Percentiles rank a stretch among this genome's conserved stretches.
Evolutionary conservation across 345 rosid species (phyloP).

Genomic region (thale cress (Arabidopsis thaliana)): DNA sequence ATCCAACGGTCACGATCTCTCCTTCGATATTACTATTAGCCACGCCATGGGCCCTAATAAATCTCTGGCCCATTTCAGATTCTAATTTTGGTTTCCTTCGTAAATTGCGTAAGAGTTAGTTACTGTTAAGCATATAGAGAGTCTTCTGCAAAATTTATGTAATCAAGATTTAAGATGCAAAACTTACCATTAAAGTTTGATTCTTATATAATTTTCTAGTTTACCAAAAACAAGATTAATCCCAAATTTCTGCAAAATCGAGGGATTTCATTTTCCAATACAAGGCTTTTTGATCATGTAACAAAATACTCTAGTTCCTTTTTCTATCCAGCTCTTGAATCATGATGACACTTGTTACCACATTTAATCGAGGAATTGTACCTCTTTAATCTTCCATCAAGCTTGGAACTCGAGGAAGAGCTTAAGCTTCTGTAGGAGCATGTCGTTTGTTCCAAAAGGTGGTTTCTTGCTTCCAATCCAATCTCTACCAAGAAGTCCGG

Average conservation of each 20-base stretch:
- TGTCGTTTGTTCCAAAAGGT: conserved; percentile 64
- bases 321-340: background rate
- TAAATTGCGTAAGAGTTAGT: background rate
- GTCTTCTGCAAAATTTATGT: background rate
- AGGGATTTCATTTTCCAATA: conserved; percentile 20
- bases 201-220: background rate
- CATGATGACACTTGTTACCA: background rate
- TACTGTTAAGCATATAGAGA: background rate
- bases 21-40: conserved; percentile 4
- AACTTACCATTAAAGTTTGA: background rate
- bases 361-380: background rate
- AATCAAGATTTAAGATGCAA: background rate
- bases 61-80: conserved; percentile 32
- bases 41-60: conserved; percentile 29
- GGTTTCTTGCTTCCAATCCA: conserved; percentile 69
- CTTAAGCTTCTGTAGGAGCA: conserved; percentile 70
- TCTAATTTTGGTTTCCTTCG: background rate
- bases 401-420: conserved; percentile 83
- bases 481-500: conserved; percentile 75
- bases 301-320: conserved; percentile 13
- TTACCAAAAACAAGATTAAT: conserved; percentile 8
- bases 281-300: conserved; percentile 22
- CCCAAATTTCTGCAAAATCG: conserved; percentile 39
- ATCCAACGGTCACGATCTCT: conserved; percentile 24
- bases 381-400: conserved; percentile 7